Conservation (phyloP, 2,329 filamentous ascomycete genomes). For the Pyrenochaeta sp. region DNA sequence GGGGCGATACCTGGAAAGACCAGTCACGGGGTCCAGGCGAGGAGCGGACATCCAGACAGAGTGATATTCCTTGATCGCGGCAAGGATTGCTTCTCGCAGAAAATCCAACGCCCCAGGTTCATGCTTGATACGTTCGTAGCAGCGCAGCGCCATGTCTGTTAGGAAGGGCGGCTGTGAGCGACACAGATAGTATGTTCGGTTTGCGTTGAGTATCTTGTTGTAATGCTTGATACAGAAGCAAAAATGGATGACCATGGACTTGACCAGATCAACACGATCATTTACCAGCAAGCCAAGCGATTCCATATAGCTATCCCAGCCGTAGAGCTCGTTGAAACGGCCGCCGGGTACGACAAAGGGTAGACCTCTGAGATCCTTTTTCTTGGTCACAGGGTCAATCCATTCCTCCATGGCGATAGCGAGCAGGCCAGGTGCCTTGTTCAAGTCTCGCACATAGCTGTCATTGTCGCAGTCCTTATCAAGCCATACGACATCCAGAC, state of each 20-base stretch:
- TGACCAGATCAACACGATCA: slow-evolving; percentile 84
- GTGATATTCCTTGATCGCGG: slow-evolving; percentile 97
- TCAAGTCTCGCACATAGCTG: slow-evolving; percentile 82
- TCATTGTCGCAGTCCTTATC: slow-evolving; percentile 77
- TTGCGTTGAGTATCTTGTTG: slow-evolving; percentile 97
- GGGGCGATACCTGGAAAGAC: slow-evolving; percentile 84
- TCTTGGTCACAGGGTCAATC: slow-evolving; percentile 69
- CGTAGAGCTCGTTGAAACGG: slow-evolving; percentile 97
- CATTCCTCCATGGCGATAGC: slow-evolving; percentile 88
- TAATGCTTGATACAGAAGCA: slow-evolving; percentile 99
- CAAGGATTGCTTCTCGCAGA: slow-evolving; percentile 78
- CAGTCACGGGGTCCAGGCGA: slow-evolving; percentile 77
- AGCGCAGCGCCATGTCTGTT: slow-evolving; percentile 94
- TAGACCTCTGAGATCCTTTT: slow-evolving; percentile 77
- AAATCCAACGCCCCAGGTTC: slow-evolving; percentile 84
- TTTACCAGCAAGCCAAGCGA: slow-evolving; percentile 88
- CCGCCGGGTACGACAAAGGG: slow-evolving; percentile 98
- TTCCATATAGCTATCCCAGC: slow-evolving; percentile 99
- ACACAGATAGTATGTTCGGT: slow-evolving; percentile 91
- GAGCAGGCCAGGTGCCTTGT: slow-evolving; percentile 85
- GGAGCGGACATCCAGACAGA: slow-evolving; percentile 81
- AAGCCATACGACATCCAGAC: slow-evolving; percentile 85
- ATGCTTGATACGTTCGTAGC: slow-evolving; percentile 92
- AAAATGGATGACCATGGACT: slow-evolving; percentile 95
- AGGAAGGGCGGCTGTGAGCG: slow-evolving; percentile 96